phyloP scores from a whole-genome alignment of 495 filamentous ascomycete genomes.

The Penicillium mononematosum region DNA sequence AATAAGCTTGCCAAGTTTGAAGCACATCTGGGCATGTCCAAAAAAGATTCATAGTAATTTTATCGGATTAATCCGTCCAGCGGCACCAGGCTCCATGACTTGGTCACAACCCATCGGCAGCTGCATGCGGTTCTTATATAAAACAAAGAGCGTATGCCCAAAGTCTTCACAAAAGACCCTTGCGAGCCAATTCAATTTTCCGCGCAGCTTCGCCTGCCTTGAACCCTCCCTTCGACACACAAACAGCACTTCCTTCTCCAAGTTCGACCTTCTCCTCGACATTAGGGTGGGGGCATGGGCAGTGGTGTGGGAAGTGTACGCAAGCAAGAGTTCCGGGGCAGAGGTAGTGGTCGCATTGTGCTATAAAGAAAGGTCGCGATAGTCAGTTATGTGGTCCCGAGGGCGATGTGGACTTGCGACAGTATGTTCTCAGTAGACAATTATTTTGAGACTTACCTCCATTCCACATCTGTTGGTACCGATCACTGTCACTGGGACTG shows the following conservation, averaged over 20 bases:
- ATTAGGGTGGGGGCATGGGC: conserved; percentile 77
- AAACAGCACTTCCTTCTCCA: conserved; percentile 76
- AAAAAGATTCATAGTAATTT: not conserved
- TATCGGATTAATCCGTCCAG: conserved; percentile 3
- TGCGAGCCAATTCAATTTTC: conserved; percentile 78
- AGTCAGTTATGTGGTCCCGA: not conserved
- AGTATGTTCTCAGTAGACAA: not conserved
- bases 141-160: not conserved
- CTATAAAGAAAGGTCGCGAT: conserved; percentile 29
- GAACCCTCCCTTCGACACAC: conserved; percentile 79
- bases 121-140: not conserved
- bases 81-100: conserved; percentile 1
- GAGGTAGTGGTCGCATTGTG: conserved; percentile 84
- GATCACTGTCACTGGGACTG: conserved; percentile 69
- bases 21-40: not conserved
- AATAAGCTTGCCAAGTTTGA: not conserved
- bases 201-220: conserved; percentile 69
- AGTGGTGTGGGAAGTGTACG: conserved; percentile 92
- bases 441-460: conserved; percentile 41
- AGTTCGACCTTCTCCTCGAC: conserved; percentile 89
- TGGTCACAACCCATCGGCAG: not conserved
- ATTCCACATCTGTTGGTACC: conserved; percentile 73
- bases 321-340: conserved; percentile 87
- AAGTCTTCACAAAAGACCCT: conserved; percentile 67
- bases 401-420: conserved; percentile 6